phyloP scores from a whole-genome alignment of 2,329 filamentous ascomycete genomes.

The Tolypocladium nubicola region DNA sequence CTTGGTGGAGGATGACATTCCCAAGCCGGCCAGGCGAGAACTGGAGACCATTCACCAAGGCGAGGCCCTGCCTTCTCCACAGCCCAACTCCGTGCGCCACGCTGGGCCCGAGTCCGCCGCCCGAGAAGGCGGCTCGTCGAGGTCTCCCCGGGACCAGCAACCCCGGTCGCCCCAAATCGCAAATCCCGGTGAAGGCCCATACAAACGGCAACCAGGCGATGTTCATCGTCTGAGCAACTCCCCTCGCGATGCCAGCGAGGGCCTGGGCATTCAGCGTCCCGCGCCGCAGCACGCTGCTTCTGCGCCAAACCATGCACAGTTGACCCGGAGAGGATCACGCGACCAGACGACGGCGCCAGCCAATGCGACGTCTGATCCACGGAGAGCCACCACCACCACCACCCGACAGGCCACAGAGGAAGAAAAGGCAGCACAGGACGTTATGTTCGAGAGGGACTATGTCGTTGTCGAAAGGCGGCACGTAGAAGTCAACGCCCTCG shows the following conservation, averaged over 20 bases:
- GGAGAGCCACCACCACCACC: slow-evolving; percentile 15
- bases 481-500: slow-evolving; percentile 94
- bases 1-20: slow-evolving; percentile 66
- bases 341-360: slow-evolving; percentile 12
- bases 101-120: slow-evolving; percentile 21
- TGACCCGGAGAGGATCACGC: slow-evolving; percentile 11
- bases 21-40: slow-evolving; percentile 27
- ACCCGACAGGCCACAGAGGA: slow-evolving; percentile 41
- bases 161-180: slow-evolving; percentile 31
- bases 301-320: slow-evolving; percentile 31
- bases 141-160: slow-evolving; percentile 31
- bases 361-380: slow-evolving; percentile 20
- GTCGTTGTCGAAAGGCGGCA: slow-evolving; percentile 91
- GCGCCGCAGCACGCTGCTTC: slow-evolving; percentile 35
- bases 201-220: slow-evolving; percentile 16
- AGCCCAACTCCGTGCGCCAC: slow-evolving; percentile 20
- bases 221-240: slow-evolving; percentile 27
- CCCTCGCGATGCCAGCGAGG: slow-evolving; percentile 35
- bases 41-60: slow-evolving; percentile 20
- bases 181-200: slow-evolving; percentile 28
- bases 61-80: slow-evolving; percentile 16
- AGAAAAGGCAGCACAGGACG: slow-evolving; percentile 70
- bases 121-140: slow-evolving; percentile 21
- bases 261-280: slow-evolving; percentile 41
- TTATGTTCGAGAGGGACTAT: slow-evolving; percentile 87